Evolutionary conservation across 2,329 filamentous ascomycete species (phyloP), one percentile per base, ranked within the genome.

Genomic region (Dichotomopilus funicola): DNA sequence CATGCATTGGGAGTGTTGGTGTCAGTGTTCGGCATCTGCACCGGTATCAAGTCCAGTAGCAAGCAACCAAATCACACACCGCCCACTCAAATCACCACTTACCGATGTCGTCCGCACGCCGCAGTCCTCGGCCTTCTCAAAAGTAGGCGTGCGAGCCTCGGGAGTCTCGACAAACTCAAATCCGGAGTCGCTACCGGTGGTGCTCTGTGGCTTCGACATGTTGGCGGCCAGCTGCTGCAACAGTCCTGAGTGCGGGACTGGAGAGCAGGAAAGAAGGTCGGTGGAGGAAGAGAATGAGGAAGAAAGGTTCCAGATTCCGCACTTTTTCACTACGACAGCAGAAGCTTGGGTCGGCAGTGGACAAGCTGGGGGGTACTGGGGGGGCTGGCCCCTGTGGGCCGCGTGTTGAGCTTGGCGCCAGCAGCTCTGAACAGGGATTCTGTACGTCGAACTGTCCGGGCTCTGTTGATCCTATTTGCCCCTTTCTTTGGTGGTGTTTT

Each of bases 151-250:
- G 47, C 73, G 70, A 62, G 76, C 76, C 65, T 75, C 76, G 37
- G 79, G 79, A 66, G 79, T 82, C 63, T 79, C 73, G 67, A 81
- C 79, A 70, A 86, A 88, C 71, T 87, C 83, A 69, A 88, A 87
- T 61, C 76, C 73, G 63, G 74, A 74, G 70, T 77, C 75, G 59
- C 72, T 76, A 71, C 73, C 73, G 67, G 73, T 75, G 64, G 68
- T 66, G 65, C 75, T 76, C 62, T 72, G 69, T 59, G 74, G 66
- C 63, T 78, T 76, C 57, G 76, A 78, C 71, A 78, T 76, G 65
- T 66, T 77, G 71, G 37, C 56, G 48, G 60, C 37, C 48, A 52
- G 41, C 55, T 59, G 56, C 57, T 55, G 19, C 19, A 27, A 51
- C 60, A 61, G 54, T 42, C 53, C 56, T 59, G 57, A 51, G 49